Conservation (phyloP, 2,329 filamentous ascomycete genomes). For the Neurospora crassa region DNA sequence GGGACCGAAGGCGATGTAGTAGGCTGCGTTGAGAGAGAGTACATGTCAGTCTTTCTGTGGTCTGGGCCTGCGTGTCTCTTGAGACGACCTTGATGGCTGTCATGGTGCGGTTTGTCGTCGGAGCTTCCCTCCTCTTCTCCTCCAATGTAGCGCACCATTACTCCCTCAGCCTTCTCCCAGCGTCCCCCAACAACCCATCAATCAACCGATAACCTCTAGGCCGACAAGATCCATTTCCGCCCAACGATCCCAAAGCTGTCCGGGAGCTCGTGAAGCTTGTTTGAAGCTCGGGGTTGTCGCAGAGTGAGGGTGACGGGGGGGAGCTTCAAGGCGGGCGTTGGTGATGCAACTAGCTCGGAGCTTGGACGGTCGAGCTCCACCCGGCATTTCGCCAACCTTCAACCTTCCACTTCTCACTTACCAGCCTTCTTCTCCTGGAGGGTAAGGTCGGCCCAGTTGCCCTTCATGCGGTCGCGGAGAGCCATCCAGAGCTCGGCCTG, state of each 20-base stretch:
- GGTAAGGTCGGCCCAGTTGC: conserved; percentile 90
- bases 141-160: background rate
- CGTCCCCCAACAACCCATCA: background rate
- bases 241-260: background rate
- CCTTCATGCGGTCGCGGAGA: conserved; percentile 97
- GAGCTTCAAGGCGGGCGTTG: background rate
- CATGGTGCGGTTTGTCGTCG: background rate
- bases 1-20: conserved; percentile 97
- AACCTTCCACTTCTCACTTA: conserved; percentile 42
- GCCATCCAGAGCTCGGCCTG: conserved; percentile 99
- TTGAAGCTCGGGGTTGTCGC: background rate
- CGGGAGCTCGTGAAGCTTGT: background rate
- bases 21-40: conserved; percentile 52
- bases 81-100: background rate
- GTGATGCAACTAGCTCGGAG: background rate
- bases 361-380: background rate
- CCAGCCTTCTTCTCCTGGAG: conserved; percentile 98
- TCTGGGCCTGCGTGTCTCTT: background rate
- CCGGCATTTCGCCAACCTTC: background rate
- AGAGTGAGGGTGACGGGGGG: background rate
- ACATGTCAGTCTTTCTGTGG: background rate
- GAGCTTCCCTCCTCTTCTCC: background rate
- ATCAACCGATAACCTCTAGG: background rate
- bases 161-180: background rate
- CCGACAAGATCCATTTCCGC: background rate